Percentiles rank a stretch among this genome's conserved stretches.
phyloP scores from a whole-genome alignment of 495 filamentous ascomycete genomes.

The Aspergillus ostianus region DNA sequence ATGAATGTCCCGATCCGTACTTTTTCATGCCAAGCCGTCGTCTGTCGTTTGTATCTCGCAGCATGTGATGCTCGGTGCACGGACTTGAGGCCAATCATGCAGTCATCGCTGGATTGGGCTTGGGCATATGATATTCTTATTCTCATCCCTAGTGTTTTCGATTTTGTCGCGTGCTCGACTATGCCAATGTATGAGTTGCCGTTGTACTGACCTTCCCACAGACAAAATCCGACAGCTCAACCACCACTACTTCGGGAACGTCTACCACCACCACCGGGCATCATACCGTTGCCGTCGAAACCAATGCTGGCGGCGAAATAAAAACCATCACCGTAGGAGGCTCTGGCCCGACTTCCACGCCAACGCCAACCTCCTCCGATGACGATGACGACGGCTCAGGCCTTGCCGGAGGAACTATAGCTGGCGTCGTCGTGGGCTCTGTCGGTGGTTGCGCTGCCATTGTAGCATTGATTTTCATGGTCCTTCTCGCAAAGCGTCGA shows the following conservation, averaged over 20 bases:
- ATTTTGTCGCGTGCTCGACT: too few relatives aligned
- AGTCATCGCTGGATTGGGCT: neutral
- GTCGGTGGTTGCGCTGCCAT: slow-evolving; percentile 45
- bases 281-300: slow-evolving; percentile 35
- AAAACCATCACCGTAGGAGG: slow-evolving; percentile 53
- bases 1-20: neutral
- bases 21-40: neutral
- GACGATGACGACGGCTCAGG: slow-evolving; percentile 23
- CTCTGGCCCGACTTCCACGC: slow-evolving; percentile 29
- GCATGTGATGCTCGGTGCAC: neutral
- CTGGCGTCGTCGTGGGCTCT: slow-evolving; percentile 51
- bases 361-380: slow-evolving; percentile 17
- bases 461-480: slow-evolving; percentile 37
- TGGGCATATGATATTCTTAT: neutral
- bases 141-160: too few relatives aligned
- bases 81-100: neutral
- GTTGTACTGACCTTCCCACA: slow-evolving; percentile 9
- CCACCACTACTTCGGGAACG: slow-evolving; percentile 21
- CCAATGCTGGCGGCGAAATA: slow-evolving; percentile 43
- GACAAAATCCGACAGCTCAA: slow-evolving; percentile 11
- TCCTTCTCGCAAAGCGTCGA: slow-evolving; percentile 45
- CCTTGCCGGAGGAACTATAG: slow-evolving; percentile 39
- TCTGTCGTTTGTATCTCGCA: neutral
- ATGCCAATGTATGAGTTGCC: neutral
- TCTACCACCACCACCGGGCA: slow-evolving; percentile 35